phyloP scores from a whole-genome alignment of 345 rosid species.

The Pseudoturritis turrita region DNA sequence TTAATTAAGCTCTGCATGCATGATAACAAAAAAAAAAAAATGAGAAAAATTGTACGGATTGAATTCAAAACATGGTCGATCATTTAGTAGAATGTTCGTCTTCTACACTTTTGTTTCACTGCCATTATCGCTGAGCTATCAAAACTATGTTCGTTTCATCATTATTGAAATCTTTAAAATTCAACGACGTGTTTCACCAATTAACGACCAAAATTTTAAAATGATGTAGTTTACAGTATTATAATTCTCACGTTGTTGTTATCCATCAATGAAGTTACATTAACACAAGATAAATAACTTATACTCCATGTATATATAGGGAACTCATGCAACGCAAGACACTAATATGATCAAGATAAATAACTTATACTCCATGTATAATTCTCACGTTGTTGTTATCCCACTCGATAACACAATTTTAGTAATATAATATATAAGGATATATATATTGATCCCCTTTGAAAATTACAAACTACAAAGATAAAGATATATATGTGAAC shows the following conservation, averaged over 20 bases:
- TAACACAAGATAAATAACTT: background rate
- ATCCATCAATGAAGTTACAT: background rate
- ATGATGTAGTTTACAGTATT: too few relatives aligned
- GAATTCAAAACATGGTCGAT: background rate
- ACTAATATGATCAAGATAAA: too few relatives aligned
- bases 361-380: too few relatives aligned
- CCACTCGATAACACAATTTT: too few relatives aligned
- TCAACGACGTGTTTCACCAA: background rate
- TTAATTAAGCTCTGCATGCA: background rate
- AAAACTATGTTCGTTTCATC: background rate
- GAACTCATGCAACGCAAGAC: too few relatives aligned
- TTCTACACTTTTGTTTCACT: background rate
- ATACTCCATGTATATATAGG: too few relatives aligned
- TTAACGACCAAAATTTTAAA: too few relatives aligned
- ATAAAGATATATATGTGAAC: background rate
- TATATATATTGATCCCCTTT: background rate
- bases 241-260: background rate
- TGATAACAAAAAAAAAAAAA: background rate
- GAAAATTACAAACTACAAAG: background rate
- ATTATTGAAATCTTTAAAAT: background rate
- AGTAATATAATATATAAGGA: background rate
- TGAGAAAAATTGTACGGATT: background rate
- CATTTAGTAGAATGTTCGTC: background rate
- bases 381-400: too few relatives aligned
- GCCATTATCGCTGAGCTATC: background rate